phyloP scores from a whole-genome alignment of 2,329 filamentous ascomycete genomes.

The Aspergillus jensenii region DNA sequence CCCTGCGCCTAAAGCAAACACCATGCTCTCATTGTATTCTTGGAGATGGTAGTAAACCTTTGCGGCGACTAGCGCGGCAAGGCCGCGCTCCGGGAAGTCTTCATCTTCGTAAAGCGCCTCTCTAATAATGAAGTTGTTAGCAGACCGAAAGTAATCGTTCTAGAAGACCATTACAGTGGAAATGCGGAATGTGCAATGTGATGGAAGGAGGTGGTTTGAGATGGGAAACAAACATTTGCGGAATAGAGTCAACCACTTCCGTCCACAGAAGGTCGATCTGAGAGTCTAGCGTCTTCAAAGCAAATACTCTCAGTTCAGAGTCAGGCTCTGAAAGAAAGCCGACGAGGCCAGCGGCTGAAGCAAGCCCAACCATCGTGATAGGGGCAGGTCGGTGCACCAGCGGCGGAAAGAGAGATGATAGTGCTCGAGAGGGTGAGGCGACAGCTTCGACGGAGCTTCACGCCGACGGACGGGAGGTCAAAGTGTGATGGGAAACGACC shows the following conservation, averaged over 20 bases:
- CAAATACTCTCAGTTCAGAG: conserved; percentile 89
- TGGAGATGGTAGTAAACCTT: conserved; percentile 99
- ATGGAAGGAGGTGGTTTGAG: neutral
- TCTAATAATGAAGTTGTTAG: conserved; percentile 50
- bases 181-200: neutral
- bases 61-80: conserved; percentile 89
- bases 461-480: conserved; percentile 20
- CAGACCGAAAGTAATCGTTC: neutral
- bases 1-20: conserved; percentile 90
- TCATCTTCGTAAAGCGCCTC: conserved; percentile 98
- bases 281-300: conserved; percentile 90
- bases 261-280: conserved; percentile 98
- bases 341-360: conserved; percentile 90
- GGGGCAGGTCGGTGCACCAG: conserved; percentile 13
- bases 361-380: conserved; percentile 79
- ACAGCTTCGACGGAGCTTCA: conserved; percentile 32
- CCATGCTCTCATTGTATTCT: conserved; percentile 99
- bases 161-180: neutral
- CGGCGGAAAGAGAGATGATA: conserved; percentile 11
- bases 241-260: conserved; percentile 88
- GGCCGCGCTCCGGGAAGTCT: conserved; percentile 85
- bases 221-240: conserved; percentile 73
- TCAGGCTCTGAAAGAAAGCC: conserved; percentile 96
- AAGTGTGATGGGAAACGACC: conserved; percentile 8
- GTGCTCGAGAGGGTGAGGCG: conserved; percentile 31